Base-by-base conservation (phyloP, 805 yeast genomes). In the Candida palmyrensis region DNA sequence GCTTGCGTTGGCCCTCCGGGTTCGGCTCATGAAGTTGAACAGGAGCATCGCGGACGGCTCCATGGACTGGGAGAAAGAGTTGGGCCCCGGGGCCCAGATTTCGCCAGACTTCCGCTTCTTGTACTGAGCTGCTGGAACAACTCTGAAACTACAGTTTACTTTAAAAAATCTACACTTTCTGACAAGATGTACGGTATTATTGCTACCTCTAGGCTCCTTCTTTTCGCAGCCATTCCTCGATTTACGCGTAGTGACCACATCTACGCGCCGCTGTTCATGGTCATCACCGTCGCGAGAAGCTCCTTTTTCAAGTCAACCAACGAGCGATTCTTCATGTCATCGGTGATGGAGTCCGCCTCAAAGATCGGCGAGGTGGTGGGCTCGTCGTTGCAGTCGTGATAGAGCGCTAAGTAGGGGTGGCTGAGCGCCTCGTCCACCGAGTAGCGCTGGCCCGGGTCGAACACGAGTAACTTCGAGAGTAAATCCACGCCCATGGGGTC, bases 401-500 rank as follows among this genome's bases (percentile, higher is more conserved):
- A 92, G 20, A 84, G 74, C 29, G 79, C 70, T 35, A 92, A 61
- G 54, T 90, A 92, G 6, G 96, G 96, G 59, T 92, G 98, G 39
- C 68, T 71, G 32, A 92, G 66, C 0, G 97, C 97, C 45, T 87
- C 82, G 37, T 83, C 87, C 3, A 89, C 97, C 0, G 88, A 78
- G 36, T 89, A 82, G 57, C 98, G 73, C 47, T 76, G 73, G 28
- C 67, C 70, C 3, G 97, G 97, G 53, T 90, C 95, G 43, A 92
- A 72, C n/a, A 89, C 77, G 23, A 92, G 68, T 82, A 92, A 75
- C 44, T 68, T 74, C 35, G 79, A 80, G 36, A 65, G 41, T 33
- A 65, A 44, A 32, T 61, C 63, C 8, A 59, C 36, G 1, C 58
- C 63, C n/a, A 38, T 27, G 0, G 55, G 54, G 35, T 54, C 52